These are phyloP conservation scores for Aspergillus sp. DNA, from an alignment of 2,329 filamentous ascomycete species.

Conservation along the genomic window DNA sequence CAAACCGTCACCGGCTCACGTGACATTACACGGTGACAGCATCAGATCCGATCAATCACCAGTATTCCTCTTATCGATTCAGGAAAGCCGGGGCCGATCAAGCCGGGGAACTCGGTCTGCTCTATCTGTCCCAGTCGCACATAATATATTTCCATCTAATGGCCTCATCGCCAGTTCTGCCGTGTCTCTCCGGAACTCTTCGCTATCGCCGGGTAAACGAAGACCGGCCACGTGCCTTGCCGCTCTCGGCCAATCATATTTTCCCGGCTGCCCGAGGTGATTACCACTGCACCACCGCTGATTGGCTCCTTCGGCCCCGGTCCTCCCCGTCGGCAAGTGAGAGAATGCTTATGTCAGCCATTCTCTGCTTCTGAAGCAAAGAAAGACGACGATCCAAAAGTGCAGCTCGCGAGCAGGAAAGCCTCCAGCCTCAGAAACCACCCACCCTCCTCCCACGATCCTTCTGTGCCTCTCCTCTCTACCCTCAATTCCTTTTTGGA, in stretches of 20 bases:
- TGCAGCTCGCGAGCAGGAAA: slow-evolving; percentile 17
- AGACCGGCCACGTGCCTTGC: slow-evolving; percentile 24
- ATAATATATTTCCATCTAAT: background rate
- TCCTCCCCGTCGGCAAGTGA: slow-evolving; percentile 29
- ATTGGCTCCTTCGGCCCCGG: slow-evolving; percentile 30
- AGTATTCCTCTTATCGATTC: too few relatives aligned
- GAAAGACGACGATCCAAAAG: slow-evolving; percentile 22
- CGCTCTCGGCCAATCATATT: slow-evolving; percentile 22
- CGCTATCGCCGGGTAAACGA: slow-evolving; percentile 21
- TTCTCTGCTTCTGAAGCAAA: slow-evolving; percentile 14
- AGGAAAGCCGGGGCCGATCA: background rate
- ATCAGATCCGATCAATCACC: too few relatives aligned
- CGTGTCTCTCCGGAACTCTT: slow-evolving; percentile 17
- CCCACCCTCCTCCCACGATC: slow-evolving; percentile 9
- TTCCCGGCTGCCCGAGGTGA: slow-evolving; percentile 28
- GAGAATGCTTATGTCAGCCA: slow-evolving; percentile 32
- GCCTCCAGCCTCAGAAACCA: slow-evolving; percentile 14
- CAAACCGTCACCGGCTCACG: too few relatives aligned
- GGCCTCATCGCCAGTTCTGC: too few relatives aligned
- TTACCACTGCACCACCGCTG: slow-evolving; percentile 27
- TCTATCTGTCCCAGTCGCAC: background rate
- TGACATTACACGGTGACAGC: too few relatives aligned
- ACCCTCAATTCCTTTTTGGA: slow-evolving; percentile 10
- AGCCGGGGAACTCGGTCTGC: background rate
- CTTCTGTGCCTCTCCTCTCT: slow-evolving; percentile 16